Base-by-base conservation (phyloP, 176 grass and related monocot genomes). In the Stipa capillata region DNA sequence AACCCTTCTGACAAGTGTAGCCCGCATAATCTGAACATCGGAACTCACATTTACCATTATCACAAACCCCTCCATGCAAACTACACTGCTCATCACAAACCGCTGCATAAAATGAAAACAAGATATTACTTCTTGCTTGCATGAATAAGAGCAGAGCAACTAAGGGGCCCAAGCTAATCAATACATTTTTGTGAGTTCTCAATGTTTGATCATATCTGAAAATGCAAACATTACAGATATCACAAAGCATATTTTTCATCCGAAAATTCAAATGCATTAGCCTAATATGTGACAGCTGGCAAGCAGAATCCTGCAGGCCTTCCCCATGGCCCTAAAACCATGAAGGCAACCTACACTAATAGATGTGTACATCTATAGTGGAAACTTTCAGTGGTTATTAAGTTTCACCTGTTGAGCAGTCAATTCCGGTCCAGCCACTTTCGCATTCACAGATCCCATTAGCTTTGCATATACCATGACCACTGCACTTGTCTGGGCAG, bases 1-100 rank as follows among this genome's bases (percentile, higher is more conserved):
- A 99, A 33, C 92, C 93, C 71, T 99, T 96, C 82, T 99, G 97
- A 80, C 97, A 99, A 74, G 90, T 99, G 84, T 99, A 99, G 24
- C 97, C 97, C 0, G 97, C 97, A 89, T 99, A 99, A 78, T 99
- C 97, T 79, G 97, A 99, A 75, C 97, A 99, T 8, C 97, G 92
- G 52, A 99, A 99, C 85, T 99, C 97, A 40, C 97, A 99, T 67
- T 93, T 89, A 72, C 97, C 97, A 72, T 99, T 91, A 65, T 99
- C 97, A 48, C 97, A 99, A 58, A 99, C 97, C 51, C 97, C 97
- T 65, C 97, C 97, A 57, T 99, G 97, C 90, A 93, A 87, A 91
- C 97, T 99, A 81, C 97, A 99, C 68, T 99, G 97, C 82, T 99
- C 97, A 74, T 99, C 92, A 62, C 97, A 99, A 71, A 95, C 86